phyloP scores from a whole-genome alignment of 1,139 yeast species.

The Taphrina populina region DNA sequence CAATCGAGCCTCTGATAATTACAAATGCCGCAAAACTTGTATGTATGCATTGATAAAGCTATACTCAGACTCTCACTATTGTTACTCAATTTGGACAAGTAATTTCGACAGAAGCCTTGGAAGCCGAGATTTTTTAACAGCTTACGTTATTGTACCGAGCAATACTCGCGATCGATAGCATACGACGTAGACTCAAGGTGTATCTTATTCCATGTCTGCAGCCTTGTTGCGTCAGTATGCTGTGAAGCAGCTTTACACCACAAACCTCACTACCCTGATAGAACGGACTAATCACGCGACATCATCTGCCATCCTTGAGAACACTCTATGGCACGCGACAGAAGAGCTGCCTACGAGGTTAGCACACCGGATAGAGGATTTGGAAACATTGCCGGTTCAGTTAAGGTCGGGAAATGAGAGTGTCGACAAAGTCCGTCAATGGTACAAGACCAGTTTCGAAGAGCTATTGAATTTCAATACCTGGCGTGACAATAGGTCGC shows the following conservation, averaged over 20 bases:
- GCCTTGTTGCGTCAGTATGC: conserved; percentile 20
- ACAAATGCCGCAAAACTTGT: too few relatives aligned
- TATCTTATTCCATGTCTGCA: too few relatives aligned
- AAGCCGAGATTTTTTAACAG: too few relatives aligned
- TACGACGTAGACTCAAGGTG: too few relatives aligned
- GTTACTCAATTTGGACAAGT: too few relatives aligned
- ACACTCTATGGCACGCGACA: conserved; percentile 21
- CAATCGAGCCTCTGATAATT: too few relatives aligned
- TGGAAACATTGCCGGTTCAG: conserved; percentile 76
- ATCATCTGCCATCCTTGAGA: conserved; percentile 16
- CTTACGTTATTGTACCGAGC: too few relatives aligned
- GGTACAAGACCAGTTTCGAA: conserved; percentile 90
- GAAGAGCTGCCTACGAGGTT: conserved; percentile 84
- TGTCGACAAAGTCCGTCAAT: conserved; percentile 70
- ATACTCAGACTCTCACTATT: too few relatives aligned
- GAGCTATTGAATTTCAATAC: conserved; percentile 20
- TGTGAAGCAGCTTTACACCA: conserved; percentile 13
- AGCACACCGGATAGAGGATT: conserved; percentile 80
- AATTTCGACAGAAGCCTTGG: too few relatives aligned
- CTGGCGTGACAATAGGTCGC: conserved; percentile 5
- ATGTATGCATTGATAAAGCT: too few relatives aligned
- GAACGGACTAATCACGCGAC: conserved; percentile 15
- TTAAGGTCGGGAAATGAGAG: conserved; percentile 65
- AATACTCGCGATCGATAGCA: too few relatives aligned
- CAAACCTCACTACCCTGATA: conserved; percentile 10